phyloP scores from a whole-genome alignment of 2,329 filamentous ascomycete species.

The Zasmidium cellare region DNA sequence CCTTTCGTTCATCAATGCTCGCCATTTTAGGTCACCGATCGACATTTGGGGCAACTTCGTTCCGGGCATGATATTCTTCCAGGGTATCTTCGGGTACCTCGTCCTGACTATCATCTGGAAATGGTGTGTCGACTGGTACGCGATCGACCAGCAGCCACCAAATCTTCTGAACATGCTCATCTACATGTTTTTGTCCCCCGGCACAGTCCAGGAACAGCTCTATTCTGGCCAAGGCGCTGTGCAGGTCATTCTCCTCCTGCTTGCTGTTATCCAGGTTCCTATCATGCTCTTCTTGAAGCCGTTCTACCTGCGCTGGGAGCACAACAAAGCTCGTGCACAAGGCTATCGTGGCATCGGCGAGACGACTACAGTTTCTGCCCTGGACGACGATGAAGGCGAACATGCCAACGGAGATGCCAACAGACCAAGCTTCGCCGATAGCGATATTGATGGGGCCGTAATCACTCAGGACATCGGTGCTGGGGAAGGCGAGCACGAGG shows the following conservation, averaged over 20 bases:
- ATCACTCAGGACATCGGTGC: constrained; percentile 76
- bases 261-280: constrained; percentile 85
- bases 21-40: constrained; percentile 90
- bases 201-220: constrained; percentile 69
- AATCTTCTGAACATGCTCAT: constrained; percentile 98
- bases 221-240: constrained; percentile 76
- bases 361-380: constrained; percentile 79
- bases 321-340: constrained; percentile 82
- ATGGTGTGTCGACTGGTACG: constrained; percentile 88
- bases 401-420: constrained; percentile 57
- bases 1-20: constrained; percentile 88
- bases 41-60: constrained; percentile 98
- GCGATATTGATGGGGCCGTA: constrained; percentile 80
- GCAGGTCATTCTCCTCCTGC: constrained; percentile 74
- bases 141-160: constrained; percentile 67
- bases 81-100: constrained; percentile 96
- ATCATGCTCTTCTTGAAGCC: constrained; percentile 93
- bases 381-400: constrained; percentile 78
- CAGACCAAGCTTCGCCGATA: constrained; percentile 66
- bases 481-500: constrained; percentile 82
- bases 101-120: constrained; percentile 95
- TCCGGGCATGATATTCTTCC: constrained; percentile 99
- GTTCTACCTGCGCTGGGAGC: constrained; percentile 88
- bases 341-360: constrained; percentile 95
- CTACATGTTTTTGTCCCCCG: constrained; percentile 96